Conservation (phyloP, 2,329 filamentous ascomycete species). For the Pyrenochaeta sp. region DNA sequence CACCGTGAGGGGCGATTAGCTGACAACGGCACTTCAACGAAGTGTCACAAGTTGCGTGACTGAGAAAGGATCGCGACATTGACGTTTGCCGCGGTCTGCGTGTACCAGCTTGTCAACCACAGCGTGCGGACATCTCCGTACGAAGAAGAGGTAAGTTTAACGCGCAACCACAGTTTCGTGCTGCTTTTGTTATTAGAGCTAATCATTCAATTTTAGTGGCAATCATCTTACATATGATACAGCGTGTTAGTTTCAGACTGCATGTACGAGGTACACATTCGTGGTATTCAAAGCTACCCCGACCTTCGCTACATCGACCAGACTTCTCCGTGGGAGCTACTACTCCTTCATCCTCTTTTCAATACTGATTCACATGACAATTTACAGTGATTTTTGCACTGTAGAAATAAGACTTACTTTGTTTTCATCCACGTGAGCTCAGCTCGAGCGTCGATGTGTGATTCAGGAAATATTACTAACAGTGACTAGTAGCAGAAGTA, state of each 20-base stretch:
- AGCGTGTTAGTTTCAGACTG: background rate
- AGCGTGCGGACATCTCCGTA: background rate
- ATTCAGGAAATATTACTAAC: background rate
- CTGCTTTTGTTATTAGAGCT: background rate
- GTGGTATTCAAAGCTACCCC: background rate
- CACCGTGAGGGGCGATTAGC: background rate
- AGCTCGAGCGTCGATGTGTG: background rate
- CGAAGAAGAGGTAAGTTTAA: background rate
- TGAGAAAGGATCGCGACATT: background rate
- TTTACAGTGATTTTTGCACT: no score
- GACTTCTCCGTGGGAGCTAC: background rate
- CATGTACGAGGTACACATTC: background rate
- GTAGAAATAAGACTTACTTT: no score
- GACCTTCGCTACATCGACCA: background rate
- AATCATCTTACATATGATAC: background rate
- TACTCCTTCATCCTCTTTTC: background rate
- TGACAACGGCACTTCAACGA: background rate
- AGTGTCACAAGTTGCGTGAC: background rate
- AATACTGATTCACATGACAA: background rate
- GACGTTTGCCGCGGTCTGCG: background rate
- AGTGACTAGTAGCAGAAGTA: background rate
- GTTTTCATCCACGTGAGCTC: background rate
- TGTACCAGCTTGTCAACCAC: background rate
- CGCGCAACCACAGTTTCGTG: background rate
- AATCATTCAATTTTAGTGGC: background rate